phyloP scores from a whole-genome alignment of 768 basidiomycete genomes.

The Scleroderma bovista region DNA sequence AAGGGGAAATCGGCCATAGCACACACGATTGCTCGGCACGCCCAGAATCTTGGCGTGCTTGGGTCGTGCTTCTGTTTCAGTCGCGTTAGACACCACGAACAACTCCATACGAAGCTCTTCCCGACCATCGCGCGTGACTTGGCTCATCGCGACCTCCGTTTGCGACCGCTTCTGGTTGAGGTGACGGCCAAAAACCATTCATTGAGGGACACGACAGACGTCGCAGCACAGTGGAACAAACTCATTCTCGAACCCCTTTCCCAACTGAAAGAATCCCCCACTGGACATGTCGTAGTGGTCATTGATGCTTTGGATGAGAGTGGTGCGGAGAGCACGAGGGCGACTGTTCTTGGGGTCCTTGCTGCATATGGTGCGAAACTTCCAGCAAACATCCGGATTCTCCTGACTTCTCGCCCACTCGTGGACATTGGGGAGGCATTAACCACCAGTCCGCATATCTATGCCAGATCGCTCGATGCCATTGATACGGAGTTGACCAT shows the following conservation, averaged over 20 bases:
- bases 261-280: background rate
- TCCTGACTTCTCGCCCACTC: background rate
- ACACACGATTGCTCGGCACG: too few relatives aligned
- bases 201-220: background rate
- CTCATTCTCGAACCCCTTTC: background rate
- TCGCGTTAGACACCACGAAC: too few relatives aligned
- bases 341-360: background rate
- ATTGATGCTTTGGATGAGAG: background rate
- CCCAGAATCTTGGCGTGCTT: too few relatives aligned
- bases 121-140: too few relatives aligned
- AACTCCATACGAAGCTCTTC: too few relatives aligned
- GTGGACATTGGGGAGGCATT: background rate
- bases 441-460: background rate
- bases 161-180: too few relatives aligned
- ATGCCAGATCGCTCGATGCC: background rate
- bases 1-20: too few relatives aligned
- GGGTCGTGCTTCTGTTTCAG: too few relatives aligned
- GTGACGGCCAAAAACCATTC: too few relatives aligned
- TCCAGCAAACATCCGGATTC: background rate
- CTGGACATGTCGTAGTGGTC: background rate
- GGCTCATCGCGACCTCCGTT: too few relatives aligned
- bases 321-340: background rate
- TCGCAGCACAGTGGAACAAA: background rate
- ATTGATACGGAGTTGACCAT: background rate
- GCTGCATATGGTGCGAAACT: background rate